A percentile compares a stretch with the other conserved stretches of the same genome.
phyloP scores from a whole-genome alignment of 169 alveolate genomes.

The Babesia ovata region DNA sequence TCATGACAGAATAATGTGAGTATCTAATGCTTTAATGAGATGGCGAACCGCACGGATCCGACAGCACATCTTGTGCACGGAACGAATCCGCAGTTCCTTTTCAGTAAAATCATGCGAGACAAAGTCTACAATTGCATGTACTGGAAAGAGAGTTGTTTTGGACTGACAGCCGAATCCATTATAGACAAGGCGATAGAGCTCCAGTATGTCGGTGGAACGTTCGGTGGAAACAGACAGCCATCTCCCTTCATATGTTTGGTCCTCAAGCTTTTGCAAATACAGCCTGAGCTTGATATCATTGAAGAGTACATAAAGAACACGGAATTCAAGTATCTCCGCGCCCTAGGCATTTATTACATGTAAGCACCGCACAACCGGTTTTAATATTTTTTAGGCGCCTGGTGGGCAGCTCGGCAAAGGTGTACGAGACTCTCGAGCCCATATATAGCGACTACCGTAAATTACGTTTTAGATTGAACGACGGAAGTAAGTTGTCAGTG shows the following conservation, averaged over 20 bases:
- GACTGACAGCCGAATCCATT: slow-evolving; percentile 90
- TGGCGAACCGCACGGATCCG: slow-evolving; percentile 90
- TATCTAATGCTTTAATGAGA: background rate
- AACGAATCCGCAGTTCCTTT: slow-evolving; percentile 85
- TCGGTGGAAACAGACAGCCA: slow-evolving; percentile 95
- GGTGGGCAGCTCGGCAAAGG: slow-evolving; percentile 75
- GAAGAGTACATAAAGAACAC: slow-evolving; percentile 92
- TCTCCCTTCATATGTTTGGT: slow-evolving; percentile 93
- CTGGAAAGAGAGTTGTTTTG: slow-evolving; percentile 90
- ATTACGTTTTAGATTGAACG: slow-evolving; percentile 86
- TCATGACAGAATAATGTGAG: background rate
- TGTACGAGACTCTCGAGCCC: slow-evolving; percentile 89
- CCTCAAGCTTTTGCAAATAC: slow-evolving; percentile 94
- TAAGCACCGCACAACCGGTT: slow-evolving; percentile 20
- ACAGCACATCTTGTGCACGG: slow-evolving; percentile 83
- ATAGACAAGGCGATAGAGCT: slow-evolving; percentile 93
- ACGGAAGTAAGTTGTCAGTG: slow-evolving; percentile 80
- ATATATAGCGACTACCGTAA: slow-evolving; percentile 94
- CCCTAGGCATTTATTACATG: slow-evolving; percentile 93
- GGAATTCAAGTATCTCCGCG: slow-evolving; percentile 95
- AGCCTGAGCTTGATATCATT: slow-evolving; percentile 93
- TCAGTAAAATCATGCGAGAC: slow-evolving; percentile 83
- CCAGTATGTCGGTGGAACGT: slow-evolving; percentile 95
- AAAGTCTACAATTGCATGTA: slow-evolving; percentile 83
- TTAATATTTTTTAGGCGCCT: slow-evolving; percentile 66